Evolutionary conservation across 305 asterid species (phyloP).

Genomic region (Solanum chacoense): DNA sequence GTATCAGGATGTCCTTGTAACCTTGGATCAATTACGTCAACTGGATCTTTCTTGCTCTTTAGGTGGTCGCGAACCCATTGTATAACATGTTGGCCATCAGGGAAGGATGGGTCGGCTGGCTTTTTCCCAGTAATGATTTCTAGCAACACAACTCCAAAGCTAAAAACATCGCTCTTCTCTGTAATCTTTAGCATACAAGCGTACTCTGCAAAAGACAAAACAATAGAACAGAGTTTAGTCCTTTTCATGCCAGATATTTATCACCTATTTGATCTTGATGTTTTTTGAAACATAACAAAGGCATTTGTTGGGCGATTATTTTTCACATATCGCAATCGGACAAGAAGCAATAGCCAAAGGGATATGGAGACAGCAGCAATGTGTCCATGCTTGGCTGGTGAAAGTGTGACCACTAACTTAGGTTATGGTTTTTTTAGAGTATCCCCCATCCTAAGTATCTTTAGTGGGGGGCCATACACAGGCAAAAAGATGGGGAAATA

Average conservation of each 20-base stretch:
- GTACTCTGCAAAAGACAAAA: slow-evolving; percentile 36
- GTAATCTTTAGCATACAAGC: slow-evolving; percentile 78
- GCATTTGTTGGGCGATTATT: neutral
- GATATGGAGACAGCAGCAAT: slow-evolving; percentile 2
- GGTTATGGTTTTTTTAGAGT: slow-evolving; percentile 1
- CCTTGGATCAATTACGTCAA: slow-evolving; percentile 47
- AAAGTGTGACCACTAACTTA: slow-evolving; percentile 13
- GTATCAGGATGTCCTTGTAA: slow-evolving; percentile 80
- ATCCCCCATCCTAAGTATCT: slow-evolving; percentile 1
- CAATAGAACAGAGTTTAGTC: slow-evolving; percentile 8
- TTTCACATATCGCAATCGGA: slow-evolving; percentile 4
- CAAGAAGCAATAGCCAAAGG: slow-evolving; percentile 6
- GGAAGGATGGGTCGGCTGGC: slow-evolving; percentile 72
- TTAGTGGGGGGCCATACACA: neutral
- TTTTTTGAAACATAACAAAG: neutral
- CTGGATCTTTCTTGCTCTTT: slow-evolving; percentile 57
- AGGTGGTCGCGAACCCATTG: slow-evolving; percentile 78
- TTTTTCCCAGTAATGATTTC: slow-evolving; percentile 75
- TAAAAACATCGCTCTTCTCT: slow-evolving; percentile 72
- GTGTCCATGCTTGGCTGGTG: neutral
- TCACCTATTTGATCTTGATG: neutral
- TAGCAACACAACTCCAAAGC: slow-evolving; percentile 78
- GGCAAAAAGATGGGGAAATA: neutral
- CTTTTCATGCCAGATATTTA: slow-evolving; percentile 8
- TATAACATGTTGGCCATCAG: slow-evolving; percentile 64